Base-by-base conservation (phyloP, 2,329 filamentous ascomycete genomes). In the Aspergillus sojae region DNA sequence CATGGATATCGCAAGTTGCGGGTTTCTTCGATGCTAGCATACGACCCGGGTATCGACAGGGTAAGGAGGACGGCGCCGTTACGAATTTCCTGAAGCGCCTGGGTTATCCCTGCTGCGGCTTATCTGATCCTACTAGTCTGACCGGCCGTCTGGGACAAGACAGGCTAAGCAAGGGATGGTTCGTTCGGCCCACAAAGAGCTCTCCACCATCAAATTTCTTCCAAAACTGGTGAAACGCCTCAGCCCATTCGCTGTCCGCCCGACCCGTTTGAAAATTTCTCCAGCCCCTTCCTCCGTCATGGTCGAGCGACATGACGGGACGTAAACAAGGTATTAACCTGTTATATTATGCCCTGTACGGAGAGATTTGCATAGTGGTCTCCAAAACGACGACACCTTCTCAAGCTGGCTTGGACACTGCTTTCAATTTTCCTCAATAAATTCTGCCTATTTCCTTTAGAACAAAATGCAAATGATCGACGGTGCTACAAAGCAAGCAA, bases 111-210 rank as follows among this genome's bases (percentile, higher is more conserved):
- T 10, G 14, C n/a, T 39, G 28, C 45, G 46, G 34, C 57, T 59
- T 59, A 53, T 59, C 57, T 59, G 46, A 53, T 59, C 52, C 30
- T 53, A 23, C 34, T 30, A 60, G 23, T n/a, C 26, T 28, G 34
- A 45, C 48, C 58, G 19, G 34, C 21, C 23, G 57, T 39, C 46
- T 59, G 57, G 46, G 48, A 26, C 32, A 23, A 55, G 52, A 39
- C 52, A 39, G 21, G 23, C 52, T 55, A 55, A 55, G 52, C 34
- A 55, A 39, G 52, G 52, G 28, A 36, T 55, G 32, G 21, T 19
- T 55, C 52, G 52, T 54, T 34, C 39, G 52, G 52, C 32, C 52
- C 52, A 55, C 52, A 39, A 39, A 55, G 52, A 39, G 52, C 52
- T 55, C 52, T 55, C 52, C 52, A 55, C 52, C 16, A n/a, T 39